Conservation (phyloP, 139 green algal species). For the Micractinium sp. region DNA sequence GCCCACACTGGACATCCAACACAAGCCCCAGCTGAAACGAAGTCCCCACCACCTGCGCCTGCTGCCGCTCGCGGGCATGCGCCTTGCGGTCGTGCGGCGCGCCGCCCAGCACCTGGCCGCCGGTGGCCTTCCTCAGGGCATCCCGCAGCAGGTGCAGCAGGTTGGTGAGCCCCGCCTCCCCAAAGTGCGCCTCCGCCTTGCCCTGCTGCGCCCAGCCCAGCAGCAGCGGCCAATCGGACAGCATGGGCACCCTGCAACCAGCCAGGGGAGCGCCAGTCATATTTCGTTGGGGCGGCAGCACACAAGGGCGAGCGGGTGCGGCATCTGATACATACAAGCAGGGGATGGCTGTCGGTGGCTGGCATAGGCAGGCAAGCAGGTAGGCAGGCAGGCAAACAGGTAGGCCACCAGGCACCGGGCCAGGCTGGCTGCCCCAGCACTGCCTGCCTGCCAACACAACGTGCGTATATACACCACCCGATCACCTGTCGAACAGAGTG, state of each 20-base stretch:
- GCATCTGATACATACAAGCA: no score
- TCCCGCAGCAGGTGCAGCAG: slow-evolving; percentile 45
- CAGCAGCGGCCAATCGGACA: slow-evolving; percentile 58
- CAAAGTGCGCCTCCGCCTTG: slow-evolving; percentile 36
- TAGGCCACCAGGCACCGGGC: no score
- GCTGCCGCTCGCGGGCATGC: slow-evolving; percentile 17
- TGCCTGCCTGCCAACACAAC: background rate
- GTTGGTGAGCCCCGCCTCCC: slow-evolving; percentile 48
- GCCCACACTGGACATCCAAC: background rate
- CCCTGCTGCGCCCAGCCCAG: slow-evolving; percentile 50
- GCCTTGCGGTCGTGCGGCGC: slow-evolving; percentile 2
- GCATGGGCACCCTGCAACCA: slow-evolving; percentile 40
- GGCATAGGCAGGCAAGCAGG: no score
- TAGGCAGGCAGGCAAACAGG: no score
- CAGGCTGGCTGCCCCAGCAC: background rate
- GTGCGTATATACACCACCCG: no score
- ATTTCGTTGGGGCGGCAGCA: no score
- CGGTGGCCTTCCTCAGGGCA: slow-evolving; percentile 36
- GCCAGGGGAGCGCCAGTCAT: background rate
- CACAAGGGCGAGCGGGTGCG: no score
- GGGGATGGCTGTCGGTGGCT: no score
- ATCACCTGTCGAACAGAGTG: slow-evolving; percentile 50
- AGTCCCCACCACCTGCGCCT: background rate
- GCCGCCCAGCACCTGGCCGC: slow-evolving; percentile 18
- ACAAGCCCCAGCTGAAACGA: background rate